A percentile compares a stretch with the other conserved stretches of the same genome.
phyloP scores from a whole-genome alignment of 1,139 yeast species.

The Blastobotrys persicus region DNA sequence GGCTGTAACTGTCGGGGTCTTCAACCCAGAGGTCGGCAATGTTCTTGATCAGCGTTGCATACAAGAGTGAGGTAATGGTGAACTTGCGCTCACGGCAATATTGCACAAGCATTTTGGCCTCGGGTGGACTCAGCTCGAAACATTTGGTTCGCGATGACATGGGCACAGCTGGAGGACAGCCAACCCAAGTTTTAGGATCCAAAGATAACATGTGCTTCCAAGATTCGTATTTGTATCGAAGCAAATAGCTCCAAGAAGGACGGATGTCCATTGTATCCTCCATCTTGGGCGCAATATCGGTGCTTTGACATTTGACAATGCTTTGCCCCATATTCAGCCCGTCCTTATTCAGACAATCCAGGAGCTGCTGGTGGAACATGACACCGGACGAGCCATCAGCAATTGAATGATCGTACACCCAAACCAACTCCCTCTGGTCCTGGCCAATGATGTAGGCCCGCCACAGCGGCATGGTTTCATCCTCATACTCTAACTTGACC shows the following conservation, averaged over 20 bases:
- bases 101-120: conserved; percentile 13
- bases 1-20: not conserved
- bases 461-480: conserved; percentile 23
- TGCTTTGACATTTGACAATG: not conserved
- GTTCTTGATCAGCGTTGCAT: conserved; percentile 9
- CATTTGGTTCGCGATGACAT: conserved; percentile 18
- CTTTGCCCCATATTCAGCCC: conserved; percentile 11
- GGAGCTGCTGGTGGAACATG: conserved; percentile 23
- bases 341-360: conserved; percentile 14
- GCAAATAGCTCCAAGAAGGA: conserved; percentile 17
- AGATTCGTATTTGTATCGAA: not conserved
- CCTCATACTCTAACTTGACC: conserved; percentile 16
- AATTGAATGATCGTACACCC: conserved; percentile 25
- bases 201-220: not conserved
- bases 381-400: conserved; percentile 29
- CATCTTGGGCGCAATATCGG: not conserved
- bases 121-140: conserved; percentile 14
- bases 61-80: conserved; percentile 12
- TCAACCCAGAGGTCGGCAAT: conserved; percentile 1
- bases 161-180: conserved; percentile 15
- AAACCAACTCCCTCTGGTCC: conserved; percentile 10
- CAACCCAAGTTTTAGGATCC: conserved; percentile 11
- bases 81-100: conserved; percentile 3
- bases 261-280: conserved; percentile 20
- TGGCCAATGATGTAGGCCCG: conserved; percentile 21